These are phyloP conservation scores for Colletotrichum sp. DNA, from an alignment of 2,329 filamentous ascomycete genomes.

Conservation along the genomic window DNA sequence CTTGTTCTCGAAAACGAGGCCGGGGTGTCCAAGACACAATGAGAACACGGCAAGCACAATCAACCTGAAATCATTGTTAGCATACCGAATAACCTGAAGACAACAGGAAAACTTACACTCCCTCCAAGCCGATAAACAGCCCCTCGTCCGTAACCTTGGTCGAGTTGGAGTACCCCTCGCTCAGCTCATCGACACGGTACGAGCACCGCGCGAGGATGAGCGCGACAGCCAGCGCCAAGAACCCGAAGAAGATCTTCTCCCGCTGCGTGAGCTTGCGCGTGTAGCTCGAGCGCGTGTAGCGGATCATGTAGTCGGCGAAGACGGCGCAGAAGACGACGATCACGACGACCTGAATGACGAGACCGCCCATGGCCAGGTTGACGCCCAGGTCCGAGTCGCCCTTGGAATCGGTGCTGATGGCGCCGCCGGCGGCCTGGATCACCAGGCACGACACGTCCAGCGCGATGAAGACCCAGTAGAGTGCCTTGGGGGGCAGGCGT, in stretches of 20 bases:
- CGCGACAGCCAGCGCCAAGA: slow-evolving; percentile 58
- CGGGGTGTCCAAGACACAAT: slow-evolving; percentile 47
- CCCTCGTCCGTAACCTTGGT: slow-evolving; percentile 55
- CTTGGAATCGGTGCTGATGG: slow-evolving; percentile 47
- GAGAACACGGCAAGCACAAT: slow-evolving; percentile 40
- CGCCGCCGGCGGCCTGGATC: slow-evolving; percentile 61
- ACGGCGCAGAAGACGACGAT: slow-evolving; percentile 56
- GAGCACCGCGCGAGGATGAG: slow-evolving; percentile 66
- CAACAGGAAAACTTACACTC: slow-evolving; percentile 36
- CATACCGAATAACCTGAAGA: too few relatives aligned
- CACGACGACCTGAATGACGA: slow-evolving; percentile 62
- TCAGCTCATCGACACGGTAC: slow-evolving; percentile 70
- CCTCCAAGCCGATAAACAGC: slow-evolving; percentile 60
- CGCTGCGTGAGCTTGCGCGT: slow-evolving; percentile 27
- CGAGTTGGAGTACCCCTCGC: slow-evolving; percentile 61
- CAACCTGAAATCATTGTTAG: slow-evolving; percentile 28
- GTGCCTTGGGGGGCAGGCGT: slow-evolving; percentile 42
- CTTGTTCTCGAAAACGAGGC: slow-evolving; percentile 36
- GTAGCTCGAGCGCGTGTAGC: slow-evolving; percentile 30
- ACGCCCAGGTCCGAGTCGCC: slow-evolving; percentile 50
- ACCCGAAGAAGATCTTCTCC: slow-evolving; percentile 52
- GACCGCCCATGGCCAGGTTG: slow-evolving; percentile 50
- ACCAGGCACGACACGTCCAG: slow-evolving; percentile 60
- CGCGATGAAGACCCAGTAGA: slow-evolving; percentile 54
- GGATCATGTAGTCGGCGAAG: slow-evolving; percentile 52